Evolutionary conservation across 2,329 filamentous ascomycete species (phyloP).

Genomic region (Phyllosticta citrichinensis): DNA sequence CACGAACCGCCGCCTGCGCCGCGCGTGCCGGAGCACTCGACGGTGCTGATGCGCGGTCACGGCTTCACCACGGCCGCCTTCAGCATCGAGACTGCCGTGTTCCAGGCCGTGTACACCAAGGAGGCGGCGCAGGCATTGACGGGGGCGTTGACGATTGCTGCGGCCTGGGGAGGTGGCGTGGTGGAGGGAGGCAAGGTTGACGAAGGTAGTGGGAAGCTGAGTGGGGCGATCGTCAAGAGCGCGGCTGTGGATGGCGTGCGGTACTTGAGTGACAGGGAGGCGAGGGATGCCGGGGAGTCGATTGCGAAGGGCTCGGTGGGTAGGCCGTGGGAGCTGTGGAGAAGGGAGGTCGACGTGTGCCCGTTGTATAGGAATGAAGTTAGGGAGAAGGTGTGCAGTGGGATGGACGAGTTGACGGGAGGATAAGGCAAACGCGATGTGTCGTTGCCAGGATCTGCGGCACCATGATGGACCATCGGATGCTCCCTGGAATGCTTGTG

Average conservation of each 20-base stretch:
- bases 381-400: not conserved
- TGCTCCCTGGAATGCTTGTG: no score
- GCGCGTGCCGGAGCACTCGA: slow-evolving; percentile 25
- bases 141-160: slow-evolving; percentile 21
- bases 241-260: not conserved
- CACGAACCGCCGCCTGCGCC: slow-evolving; percentile 28
- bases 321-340: slow-evolving; percentile 36
- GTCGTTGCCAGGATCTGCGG: not conserved
- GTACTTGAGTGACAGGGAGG: slow-evolving; percentile 25
- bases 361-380: not conserved
- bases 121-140: slow-evolving; percentile 33
- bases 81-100: slow-evolving; percentile 36
- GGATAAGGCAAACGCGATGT: not conserved
- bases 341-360: slow-evolving; percentile 25
- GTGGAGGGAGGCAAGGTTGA: not conserved
- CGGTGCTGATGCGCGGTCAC: slow-evolving; percentile 34
- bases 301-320: slow-evolving; percentile 21
- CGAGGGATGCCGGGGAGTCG: slow-evolving; percentile 30
- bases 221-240: not conserved
- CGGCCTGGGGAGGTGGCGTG: not conserved
- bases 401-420: not conserved
- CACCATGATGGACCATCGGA: not conserved
- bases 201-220: not conserved
- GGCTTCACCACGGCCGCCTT: slow-evolving; percentile 35
- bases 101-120: slow-evolving; percentile 34